phyloP scores from a whole-genome alignment of 2,329 filamentous ascomycete species.

The Elsinoe fawcettii region DNA sequence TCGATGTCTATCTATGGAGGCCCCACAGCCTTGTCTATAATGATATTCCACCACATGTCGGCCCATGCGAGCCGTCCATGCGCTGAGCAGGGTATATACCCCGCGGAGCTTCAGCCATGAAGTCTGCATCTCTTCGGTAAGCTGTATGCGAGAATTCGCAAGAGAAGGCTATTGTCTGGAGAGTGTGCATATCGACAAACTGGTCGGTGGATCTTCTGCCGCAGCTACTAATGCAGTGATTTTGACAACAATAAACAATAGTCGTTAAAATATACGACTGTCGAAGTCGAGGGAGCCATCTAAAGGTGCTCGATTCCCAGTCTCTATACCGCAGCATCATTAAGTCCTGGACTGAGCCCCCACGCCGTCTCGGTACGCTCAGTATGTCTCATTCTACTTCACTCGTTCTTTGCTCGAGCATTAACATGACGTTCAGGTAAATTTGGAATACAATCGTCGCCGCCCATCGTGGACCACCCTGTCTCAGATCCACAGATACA shows the following conservation, averaged over 20 bases:
- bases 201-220: background rate
- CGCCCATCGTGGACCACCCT: background rate
- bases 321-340: no score
- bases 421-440: background rate
- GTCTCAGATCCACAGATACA: background rate
- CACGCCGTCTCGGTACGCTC: background rate
- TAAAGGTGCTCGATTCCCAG: background rate
- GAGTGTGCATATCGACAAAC: background rate
- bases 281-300: background rate
- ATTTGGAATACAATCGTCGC: background rate
- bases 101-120: background rate
- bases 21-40: background rate
- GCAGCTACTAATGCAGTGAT: background rate
- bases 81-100: background rate
- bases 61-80: background rate
- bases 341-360: no score
- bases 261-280: background rate
- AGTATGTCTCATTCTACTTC: background rate
- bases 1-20: background rate
- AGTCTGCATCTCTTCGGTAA: no score
- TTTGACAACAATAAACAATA: background rate
- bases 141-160: background rate
- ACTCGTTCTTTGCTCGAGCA: background rate
- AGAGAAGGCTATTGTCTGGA: background rate
- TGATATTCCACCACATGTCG: background rate